phyloP scores from a whole-genome alignment of 2,329 filamentous ascomycete species.

The Pseudogymnoascus sp. region DNA sequence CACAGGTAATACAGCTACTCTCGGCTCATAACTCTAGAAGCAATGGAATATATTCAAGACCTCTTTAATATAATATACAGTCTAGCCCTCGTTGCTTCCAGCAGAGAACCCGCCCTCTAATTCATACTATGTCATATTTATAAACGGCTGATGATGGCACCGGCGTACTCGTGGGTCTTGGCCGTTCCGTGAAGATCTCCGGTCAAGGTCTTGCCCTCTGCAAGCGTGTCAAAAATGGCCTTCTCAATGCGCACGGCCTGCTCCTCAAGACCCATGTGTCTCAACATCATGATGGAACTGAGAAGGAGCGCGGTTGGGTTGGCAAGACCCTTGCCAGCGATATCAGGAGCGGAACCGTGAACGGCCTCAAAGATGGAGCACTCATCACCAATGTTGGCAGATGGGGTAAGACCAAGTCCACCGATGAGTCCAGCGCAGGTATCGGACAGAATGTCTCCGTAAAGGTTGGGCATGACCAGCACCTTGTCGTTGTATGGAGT shows the following conservation, averaged over 20 bases:
- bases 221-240: constrained; percentile 89
- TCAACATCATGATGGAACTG: constrained; percentile 98
- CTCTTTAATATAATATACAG: constrained; percentile 27
- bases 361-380: constrained; percentile 99
- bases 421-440: constrained; percentile 99
- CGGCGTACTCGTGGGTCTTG: constrained; percentile 90
- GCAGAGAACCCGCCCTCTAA: not conserved
- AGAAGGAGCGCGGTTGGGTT: constrained; percentile 96
- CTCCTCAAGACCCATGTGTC: constrained; percentile 87
- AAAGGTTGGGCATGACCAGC: constrained; percentile 95
- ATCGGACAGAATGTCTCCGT: constrained; percentile 98
- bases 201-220: constrained; percentile 93
- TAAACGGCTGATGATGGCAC: constrained; percentile 65
- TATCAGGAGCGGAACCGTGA: constrained; percentile 94
- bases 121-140: constrained; percentile 26
- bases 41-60: constrained; percentile 12
- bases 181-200: constrained; percentile 94
- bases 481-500: constrained; percentile 98
- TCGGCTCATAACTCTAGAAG: not conserved
- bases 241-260: constrained; percentile 85
- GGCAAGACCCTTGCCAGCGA: constrained; percentile 89
- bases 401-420: constrained; percentile 92
- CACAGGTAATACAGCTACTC: not conserved
- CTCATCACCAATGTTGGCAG: constrained; percentile 97
- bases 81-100: constrained; percentile 4